phyloP scores from a whole-genome alignment of 106 monocot genomes.

The Dendrobium huoshanense region DNA sequence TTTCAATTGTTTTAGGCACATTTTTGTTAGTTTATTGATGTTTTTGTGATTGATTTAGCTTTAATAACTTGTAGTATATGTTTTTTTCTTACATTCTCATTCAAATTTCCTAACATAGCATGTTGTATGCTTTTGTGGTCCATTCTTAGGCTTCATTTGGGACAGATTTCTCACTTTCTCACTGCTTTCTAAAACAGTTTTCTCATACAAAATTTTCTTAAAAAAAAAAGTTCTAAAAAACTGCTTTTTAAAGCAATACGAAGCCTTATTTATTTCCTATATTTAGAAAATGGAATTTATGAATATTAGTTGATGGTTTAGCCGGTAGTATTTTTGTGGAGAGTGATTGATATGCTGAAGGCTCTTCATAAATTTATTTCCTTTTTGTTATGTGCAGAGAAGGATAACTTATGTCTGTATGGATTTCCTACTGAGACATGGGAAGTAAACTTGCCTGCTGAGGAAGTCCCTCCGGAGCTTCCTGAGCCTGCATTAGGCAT shows the following conservation, averaged over 20 bases:
- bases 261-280: background rate
- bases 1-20: background rate
- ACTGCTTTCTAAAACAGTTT: too few relatives aligned
- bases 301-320: background rate
- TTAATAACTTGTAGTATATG: background rate
- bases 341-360: background rate
- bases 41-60: background rate
- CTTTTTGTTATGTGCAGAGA: conserved; percentile 33
- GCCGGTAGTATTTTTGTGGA: background rate
- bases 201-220: too few relatives aligned
- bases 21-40: background rate
- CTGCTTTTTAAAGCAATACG: too few relatives aligned
- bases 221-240: too few relatives aligned
- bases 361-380: background rate
- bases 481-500: conserved; percentile 91
- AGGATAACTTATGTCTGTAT: conserved; percentile 85
- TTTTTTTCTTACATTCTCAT: background rate
- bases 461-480: conserved; percentile 93
- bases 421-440: conserved; percentile 75
- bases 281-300: background rate
- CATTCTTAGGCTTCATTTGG: too few relatives aligned
- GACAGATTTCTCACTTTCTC: too few relatives aligned
- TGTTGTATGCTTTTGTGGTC: background rate
- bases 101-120: background rate
- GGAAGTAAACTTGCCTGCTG: conserved; percentile 82